phyloP scores from a whole-genome alignment of 768 basidiomycete genomes.

The Kwoniella heveanensis region DNA sequence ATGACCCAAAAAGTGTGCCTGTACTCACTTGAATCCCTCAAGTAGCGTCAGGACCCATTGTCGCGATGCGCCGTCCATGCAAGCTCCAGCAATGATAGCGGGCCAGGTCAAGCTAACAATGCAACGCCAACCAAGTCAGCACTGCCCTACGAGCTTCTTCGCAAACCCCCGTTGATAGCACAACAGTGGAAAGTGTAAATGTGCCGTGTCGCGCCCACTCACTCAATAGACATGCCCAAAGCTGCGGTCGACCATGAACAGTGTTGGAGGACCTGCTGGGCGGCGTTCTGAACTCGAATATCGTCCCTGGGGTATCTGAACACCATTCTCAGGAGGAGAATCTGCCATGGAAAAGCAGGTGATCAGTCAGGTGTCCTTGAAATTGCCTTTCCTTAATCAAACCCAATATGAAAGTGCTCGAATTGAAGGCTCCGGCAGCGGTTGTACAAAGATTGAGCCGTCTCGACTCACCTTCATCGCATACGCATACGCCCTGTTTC shows the following conservation, averaged over 20 bases:
- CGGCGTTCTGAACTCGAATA: constrained; percentile 43
- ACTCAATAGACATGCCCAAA: constrained; percentile 54
- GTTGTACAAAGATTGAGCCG: no score
- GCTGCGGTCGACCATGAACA: constrained; percentile 50
- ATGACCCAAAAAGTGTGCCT: no score
- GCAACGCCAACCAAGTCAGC: no score
- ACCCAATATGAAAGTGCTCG: background rate
- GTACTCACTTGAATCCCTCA: constrained; percentile 52
- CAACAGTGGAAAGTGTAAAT: background rate
- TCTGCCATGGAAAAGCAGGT: constrained; percentile 23
- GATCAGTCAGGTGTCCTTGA: background rate
- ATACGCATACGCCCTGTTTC: constrained; percentile 52
- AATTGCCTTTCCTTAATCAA: no score
- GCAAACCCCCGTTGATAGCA: no score
- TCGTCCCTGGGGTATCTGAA: constrained; percentile 42
- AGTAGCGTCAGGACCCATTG: constrained; percentile 48
- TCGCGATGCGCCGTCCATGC: constrained; percentile 36
- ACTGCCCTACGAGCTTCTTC: no score
- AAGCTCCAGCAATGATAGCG: constrained; percentile 50
- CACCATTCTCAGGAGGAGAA: constrained; percentile 46
- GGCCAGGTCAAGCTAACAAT: constrained; percentile 47
- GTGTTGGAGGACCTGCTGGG: constrained; percentile 46
- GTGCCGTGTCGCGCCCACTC: constrained; percentile 13
- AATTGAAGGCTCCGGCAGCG: no score
- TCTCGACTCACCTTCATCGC: constrained; percentile 49